Base-by-base conservation (phyloP, 2,329 filamentous ascomycete species). In the Sporothrix brunneoviolacea region DNA sequence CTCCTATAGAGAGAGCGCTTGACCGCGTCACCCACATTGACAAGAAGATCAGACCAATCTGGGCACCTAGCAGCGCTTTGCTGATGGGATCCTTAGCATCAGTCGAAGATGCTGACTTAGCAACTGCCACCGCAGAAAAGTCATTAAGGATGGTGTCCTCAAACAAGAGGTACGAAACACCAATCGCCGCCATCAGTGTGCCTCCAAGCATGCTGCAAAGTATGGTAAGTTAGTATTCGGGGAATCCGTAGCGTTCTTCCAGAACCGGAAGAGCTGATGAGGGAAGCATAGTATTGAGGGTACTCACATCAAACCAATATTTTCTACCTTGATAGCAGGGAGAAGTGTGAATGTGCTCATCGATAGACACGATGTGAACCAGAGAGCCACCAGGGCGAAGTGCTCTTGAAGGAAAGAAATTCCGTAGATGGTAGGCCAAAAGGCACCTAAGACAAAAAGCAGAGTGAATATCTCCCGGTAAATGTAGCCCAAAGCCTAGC, bases 341-440 rank as follows among this genome's bases (percentile, higher is more conserved):
- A 98, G 73, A 13, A 97, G 68, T 0, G 93, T 98, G 62, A 98
- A 98, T 3, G 79, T 77, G 64, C 91, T 93, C 90, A 97, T 95
- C 4, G 83, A 70, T 2, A 84, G 58, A 66, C 91, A 96, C 4
- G 87, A 86, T 33, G 84, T 60, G 8, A 78, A 75, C 93, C 93
- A 98, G 1, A 82, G 81, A 0, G 72, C 68, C 47, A 80, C 79
- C 3, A 95, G 74, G 4, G 77, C 62, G 12, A 71, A 62, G 61
- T 97, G 84, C 22, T 77, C 69, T 47, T 70, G 74, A 8, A 96
- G 57, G 60, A 98, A 97, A 0, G 74, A 73, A 22, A 76, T 61
- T 0, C 93, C 91, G 58, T 93, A 86, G 0, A 82, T 72, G 0
- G 77, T 58, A 1, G 93, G 93, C 87, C 91, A 98, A 38, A 86